phyloP scores from a whole-genome alignment of 768 basidiomycete genomes.

The Phlebiopsis gigantea region DNA sequence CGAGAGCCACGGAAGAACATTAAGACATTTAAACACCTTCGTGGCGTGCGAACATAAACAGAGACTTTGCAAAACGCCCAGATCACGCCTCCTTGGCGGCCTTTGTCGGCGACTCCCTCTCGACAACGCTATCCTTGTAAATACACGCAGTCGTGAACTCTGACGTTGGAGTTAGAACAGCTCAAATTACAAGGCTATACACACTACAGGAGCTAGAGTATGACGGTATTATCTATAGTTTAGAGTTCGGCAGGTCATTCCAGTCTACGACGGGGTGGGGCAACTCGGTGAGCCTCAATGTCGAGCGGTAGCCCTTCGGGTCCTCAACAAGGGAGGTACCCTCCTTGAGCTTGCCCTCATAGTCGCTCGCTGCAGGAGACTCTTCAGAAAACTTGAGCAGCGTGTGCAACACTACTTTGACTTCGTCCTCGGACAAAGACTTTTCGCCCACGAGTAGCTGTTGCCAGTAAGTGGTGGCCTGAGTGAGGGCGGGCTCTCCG shows the following conservation, averaged over 20 bases:
- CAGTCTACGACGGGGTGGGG: conserved; percentile 69
- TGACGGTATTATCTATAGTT: conserved; percentile 31
- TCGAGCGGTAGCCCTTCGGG: conserved; percentile 57
- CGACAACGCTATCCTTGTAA: no score
- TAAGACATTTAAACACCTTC: no score
- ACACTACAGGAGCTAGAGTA: background rate
- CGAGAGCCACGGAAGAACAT: no score
- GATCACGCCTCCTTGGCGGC: no score
- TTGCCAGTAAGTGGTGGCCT: conserved; percentile 64
- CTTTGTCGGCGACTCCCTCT: no score
- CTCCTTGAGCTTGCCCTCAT: conserved; percentile 36
- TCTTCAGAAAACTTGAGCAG: conserved; percentile 54
- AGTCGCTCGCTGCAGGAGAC: conserved; percentile 52
- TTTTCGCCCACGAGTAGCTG: conserved; percentile 35
- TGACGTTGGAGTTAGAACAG: no score
- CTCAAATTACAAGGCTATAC: background rate
- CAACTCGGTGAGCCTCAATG: conserved; percentile 46
- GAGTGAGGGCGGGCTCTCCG: conserved; percentile 47
- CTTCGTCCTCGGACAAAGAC: conserved; percentile 23
- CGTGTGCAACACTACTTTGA: conserved; percentile 41
- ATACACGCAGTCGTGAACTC: no score
- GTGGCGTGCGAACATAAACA: no score
- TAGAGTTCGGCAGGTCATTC: conserved; percentile 64
- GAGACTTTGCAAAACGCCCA: no score
- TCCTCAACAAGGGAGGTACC: conserved; percentile 63